Evolutionary conservation across 2,329 filamentous ascomycete genomes (phyloP).

Genomic region (Cryphonectria nitschkei): DNA sequence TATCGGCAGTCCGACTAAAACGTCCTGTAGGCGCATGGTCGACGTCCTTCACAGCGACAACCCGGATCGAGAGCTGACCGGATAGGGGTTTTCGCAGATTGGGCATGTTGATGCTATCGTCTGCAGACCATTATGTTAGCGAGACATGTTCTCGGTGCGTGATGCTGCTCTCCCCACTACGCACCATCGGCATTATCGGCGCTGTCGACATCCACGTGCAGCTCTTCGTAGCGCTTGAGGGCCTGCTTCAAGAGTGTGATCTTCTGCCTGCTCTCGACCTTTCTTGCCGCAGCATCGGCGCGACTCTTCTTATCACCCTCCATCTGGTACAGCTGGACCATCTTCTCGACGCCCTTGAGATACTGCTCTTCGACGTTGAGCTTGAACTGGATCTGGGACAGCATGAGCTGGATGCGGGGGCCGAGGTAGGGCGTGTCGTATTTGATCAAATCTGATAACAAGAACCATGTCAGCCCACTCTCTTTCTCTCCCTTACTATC

Average conservation of each 20-base stretch:
- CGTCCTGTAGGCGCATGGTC: slow-evolving; percentile 85
- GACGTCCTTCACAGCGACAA: slow-evolving; percentile 89
- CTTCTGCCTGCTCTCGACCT: slow-evolving; percentile 96
- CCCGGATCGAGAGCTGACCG: slow-evolving; percentile 82
- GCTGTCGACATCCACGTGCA: slow-evolving; percentile 90
- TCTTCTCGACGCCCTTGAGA: slow-evolving; percentile 98
- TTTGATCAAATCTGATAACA: slow-evolving; percentile 83
- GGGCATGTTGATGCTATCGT: slow-evolving; percentile 94
- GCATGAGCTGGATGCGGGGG: slow-evolving; percentile 97
- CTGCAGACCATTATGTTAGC: slow-evolving; percentile 51
- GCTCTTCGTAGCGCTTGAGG: slow-evolving; percentile 93
- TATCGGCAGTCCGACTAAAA: slow-evolving; percentile 90
- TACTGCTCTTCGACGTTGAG: slow-evolving; percentile 98
- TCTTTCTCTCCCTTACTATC: neutral
- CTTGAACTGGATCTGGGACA: slow-evolving; percentile 98
- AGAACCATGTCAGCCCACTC: slow-evolving; percentile 21
- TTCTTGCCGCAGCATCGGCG: slow-evolving; percentile 84
- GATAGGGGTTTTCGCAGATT: slow-evolving; percentile 96
- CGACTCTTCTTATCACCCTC: slow-evolving; percentile 96
- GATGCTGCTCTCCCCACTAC: slow-evolving; percentile 34
- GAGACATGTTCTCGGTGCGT: neutral
- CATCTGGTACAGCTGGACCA: slow-evolving; percentile 97
- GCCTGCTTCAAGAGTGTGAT: slow-evolving; percentile 95
- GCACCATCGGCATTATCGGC: slow-evolving; percentile 80
- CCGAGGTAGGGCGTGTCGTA: slow-evolving; percentile 95